Evolutionary conservation across 176 grass and related monocot species (phyloP), one percentile per base, ranked within the genome.

Genomic region (Metroxylon sagu): DNA sequence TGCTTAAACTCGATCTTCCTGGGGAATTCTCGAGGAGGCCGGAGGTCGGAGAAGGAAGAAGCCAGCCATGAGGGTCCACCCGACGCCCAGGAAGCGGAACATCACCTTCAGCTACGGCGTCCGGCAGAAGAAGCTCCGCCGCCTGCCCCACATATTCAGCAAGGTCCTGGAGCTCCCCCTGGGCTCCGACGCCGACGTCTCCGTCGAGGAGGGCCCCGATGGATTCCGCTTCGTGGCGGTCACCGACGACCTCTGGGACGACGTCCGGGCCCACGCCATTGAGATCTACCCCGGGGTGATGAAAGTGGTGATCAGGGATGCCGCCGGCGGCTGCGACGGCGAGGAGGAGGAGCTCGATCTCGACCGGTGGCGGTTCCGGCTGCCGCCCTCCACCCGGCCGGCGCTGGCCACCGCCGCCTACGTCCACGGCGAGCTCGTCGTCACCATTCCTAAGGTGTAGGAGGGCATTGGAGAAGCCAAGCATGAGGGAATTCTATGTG

Each of bases 91-190:
- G 27, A 82, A 82, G 72, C 67, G 79, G 28, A 82, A 82, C 72
- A 59, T 67, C 21, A 64, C 79, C 18, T 66, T 77, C 61, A 60
- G 67, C 18, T 72, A 60, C 66, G 71, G 71, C 30, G 66, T 53
- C 21, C 49, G 68, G 79, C 8, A 83, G 69, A 98, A 98, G 87
- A 92, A 98, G 70, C 87, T 98, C 39, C 81, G 93, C 16, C 93
- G 93, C 48, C 81, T 98, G 49, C 87, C 93, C 18, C 93, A 98
- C 78, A 80, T 98, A 58, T 98, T 98, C 73, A 86, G 81, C 19
- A 82, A 90, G 80, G 81, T 98, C 29, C 81, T 98, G 5, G 93
- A 98, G 84, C 93, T 98, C 14, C 93, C 93, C 0, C 91, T 92
- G 81, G 77, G 68, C 1, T 87, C 93, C 17, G 93, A 98, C 49